phyloP scores from a whole-genome alignment of 2,329 filamentous ascomycete genomes.

The Fusarium tjaetaba region DNA sequence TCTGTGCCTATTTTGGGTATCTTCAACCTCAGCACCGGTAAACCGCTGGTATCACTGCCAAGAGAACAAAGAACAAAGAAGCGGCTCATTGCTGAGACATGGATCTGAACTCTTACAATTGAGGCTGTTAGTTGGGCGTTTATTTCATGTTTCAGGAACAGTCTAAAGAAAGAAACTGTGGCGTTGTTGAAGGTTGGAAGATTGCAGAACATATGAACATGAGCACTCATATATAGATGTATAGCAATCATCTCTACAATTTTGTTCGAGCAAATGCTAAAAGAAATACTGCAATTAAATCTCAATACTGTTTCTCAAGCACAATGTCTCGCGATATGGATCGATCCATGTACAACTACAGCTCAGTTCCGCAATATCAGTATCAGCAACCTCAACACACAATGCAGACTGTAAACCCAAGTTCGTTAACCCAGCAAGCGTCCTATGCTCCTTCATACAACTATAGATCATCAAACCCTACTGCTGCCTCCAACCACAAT shows the following conservation, averaged over 20 bases:
- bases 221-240: not conserved
- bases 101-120: not conserved
- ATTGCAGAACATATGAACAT: no score
- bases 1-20: constrained; percentile 4
- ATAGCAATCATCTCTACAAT: not conserved
- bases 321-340: not conserved
- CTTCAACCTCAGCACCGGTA: not conserved
- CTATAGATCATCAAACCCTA: not conserved
- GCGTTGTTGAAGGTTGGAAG: not conserved
- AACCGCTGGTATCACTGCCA: not conserved
- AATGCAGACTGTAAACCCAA: constrained; percentile 18
- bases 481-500: fast-evolving
- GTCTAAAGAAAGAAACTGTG: constrained; percentile 17
- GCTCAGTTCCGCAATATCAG: not conserved
- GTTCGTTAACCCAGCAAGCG: not conserved
- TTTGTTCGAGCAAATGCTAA: fast-evolving
- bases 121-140: fast-evolving
- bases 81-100: not conserved
- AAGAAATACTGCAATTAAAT: not conserved
- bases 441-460: not conserved
- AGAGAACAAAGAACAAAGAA: constrained; percentile 32
- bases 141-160: not conserved
- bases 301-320: not conserved
- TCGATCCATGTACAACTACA: not conserved
- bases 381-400: not conserved